phyloP scores from a whole-genome alignment of 768 basidiomycete species.

The Tephrocybe sp. region DNA sequence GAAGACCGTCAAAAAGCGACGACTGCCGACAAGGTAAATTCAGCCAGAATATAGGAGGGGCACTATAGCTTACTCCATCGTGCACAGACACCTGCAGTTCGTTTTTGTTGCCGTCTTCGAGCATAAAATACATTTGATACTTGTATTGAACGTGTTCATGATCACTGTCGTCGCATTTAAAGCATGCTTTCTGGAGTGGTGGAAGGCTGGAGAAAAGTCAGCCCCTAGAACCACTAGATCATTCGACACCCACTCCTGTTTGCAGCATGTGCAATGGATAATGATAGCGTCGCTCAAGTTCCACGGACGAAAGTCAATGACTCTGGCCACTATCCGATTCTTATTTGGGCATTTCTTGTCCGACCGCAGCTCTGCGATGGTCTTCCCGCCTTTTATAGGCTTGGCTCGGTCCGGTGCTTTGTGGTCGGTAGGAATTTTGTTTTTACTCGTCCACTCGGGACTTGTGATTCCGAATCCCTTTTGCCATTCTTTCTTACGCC shows the following conservation, averaged over 20 bases:
- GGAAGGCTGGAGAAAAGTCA: slow-evolving; percentile 38
- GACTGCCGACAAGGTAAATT: slow-evolving; percentile 30
- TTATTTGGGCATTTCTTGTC: slow-evolving; percentile 30
- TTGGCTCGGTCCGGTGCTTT: too few species aligned
- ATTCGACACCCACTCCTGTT: slow-evolving; percentile 39
- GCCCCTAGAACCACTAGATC: not conserved
- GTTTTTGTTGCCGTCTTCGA: slow-evolving; percentile 48
- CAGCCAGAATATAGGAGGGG: not conserved
- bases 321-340: slow-evolving; percentile 46
- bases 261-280: slow-evolving; percentile 52
- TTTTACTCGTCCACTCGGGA: too few species aligned
- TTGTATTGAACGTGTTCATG: slow-evolving; percentile 45
- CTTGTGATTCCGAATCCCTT: slow-evolving; percentile 6
- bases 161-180: slow-evolving; percentile 51
- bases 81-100: slow-evolving; percentile 46
- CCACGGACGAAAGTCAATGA: slow-evolving; percentile 55
- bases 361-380: slow-evolving; percentile 36
- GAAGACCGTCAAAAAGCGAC: slow-evolving; percentile 41
- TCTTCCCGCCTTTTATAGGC: too few species aligned
- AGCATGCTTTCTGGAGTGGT: slow-evolving; percentile 39
- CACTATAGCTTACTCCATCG: slow-evolving; percentile 34
- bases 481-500: slow-evolving; percentile 30
- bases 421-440: too few species aligned
- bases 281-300: slow-evolving; percentile 45
- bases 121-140: slow-evolving; percentile 46